Evolutionary conservation across 345 rosid species (phyloP).

Genomic region (Raphanus sativus): DNA sequence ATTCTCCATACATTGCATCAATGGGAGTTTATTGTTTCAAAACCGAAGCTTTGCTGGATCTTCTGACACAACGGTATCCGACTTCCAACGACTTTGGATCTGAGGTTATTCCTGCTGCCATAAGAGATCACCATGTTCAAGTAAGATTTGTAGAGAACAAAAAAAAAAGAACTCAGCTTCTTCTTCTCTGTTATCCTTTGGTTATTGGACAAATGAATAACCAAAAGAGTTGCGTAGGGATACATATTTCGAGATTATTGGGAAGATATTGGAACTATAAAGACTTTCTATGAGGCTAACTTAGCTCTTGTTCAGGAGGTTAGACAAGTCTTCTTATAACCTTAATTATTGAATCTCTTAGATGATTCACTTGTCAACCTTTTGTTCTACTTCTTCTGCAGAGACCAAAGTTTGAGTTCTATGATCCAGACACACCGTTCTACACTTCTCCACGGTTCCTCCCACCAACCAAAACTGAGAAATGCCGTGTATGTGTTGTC

Average conservation of each 20-base stretch:
- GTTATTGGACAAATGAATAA: neutral
- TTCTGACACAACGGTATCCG: conserved; percentile 64
- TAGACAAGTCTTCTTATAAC: neutral
- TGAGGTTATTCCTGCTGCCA: conserved; percentile 70
- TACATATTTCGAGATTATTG: conserved; percentile 69
- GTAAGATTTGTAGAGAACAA: conserved; percentile 34
- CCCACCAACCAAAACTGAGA: conserved; percentile 77
- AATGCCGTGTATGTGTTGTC: conserved; percentile 54
- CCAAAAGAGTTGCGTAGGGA: conserved; percentile 42
- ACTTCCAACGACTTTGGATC: conserved; percentile 87
- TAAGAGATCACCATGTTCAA: conserved; percentile 64
- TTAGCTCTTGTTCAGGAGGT: conserved; percentile 80
- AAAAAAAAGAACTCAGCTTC: neutral
- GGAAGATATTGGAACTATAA: conserved; percentile 92
- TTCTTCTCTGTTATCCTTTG: neutral
- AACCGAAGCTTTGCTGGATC: conserved; percentile 64
- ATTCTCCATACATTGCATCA: conserved; percentile 72
- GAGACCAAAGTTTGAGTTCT: conserved; percentile 83
- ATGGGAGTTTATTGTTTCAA: conserved; percentile 87
- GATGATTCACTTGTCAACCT: too few relatives aligned
- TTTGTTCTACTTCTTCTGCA: conserved; percentile 28
- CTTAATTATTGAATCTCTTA: too few relatives aligned
- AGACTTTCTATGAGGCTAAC: conserved; percentile 84
- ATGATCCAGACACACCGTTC: conserved; percentile 73
- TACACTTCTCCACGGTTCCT: conserved; percentile 80